A percentile compares a stretch with the other conserved stretches of the same genome.
Evolutionary conservation across 2,329 filamentous ascomycete species (phyloP).

Genomic region (Graphilbum sp.): DNA sequence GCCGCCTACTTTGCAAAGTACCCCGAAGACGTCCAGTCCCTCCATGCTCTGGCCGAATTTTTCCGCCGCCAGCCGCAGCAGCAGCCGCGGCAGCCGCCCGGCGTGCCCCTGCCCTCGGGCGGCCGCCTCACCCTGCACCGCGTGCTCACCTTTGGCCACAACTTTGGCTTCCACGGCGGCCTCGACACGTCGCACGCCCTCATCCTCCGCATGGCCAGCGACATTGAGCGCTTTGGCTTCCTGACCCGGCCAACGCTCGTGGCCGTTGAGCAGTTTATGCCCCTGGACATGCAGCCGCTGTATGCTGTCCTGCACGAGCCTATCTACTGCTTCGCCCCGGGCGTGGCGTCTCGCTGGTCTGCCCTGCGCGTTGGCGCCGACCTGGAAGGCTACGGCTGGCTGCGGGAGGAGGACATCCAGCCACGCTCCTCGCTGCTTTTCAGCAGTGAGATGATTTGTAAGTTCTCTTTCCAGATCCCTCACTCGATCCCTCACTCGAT

Average conservation of each 20-base stretch:
- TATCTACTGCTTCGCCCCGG: constrained; percentile 61
- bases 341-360: constrained; percentile 55
- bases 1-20: constrained; percentile 69
- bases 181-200: constrained; percentile 59
- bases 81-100: no score
- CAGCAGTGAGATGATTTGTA: constrained; percentile 78
- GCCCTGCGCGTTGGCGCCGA: constrained; percentile 44
- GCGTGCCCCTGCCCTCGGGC: constrained; percentile 51
- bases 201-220: constrained; percentile 52
- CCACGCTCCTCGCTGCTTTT: constrained; percentile 47
- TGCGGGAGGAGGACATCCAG: constrained; percentile 15
- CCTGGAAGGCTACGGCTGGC: constrained; percentile 33
- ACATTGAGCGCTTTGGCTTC: constrained; percentile 61
- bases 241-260: constrained; percentile 57
- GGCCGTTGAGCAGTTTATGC: constrained; percentile 47
- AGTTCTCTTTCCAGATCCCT: no score
- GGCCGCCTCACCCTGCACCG: constrained; percentile 56
- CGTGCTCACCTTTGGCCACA: constrained; percentile 62
- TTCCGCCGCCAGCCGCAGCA: constrained; percentile 40
- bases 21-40: constrained; percentile 56
- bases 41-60: constrained; percentile 49
- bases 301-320: constrained; percentile 81
- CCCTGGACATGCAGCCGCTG: constrained; percentile 62
- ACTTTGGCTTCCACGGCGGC: constrained; percentile 65
- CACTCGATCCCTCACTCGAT: no score